Evolutionary conservation across 768 basidiomycete genomes (phyloP).

Genomic region (Rhodosporidiobolus odoratus): DNA sequence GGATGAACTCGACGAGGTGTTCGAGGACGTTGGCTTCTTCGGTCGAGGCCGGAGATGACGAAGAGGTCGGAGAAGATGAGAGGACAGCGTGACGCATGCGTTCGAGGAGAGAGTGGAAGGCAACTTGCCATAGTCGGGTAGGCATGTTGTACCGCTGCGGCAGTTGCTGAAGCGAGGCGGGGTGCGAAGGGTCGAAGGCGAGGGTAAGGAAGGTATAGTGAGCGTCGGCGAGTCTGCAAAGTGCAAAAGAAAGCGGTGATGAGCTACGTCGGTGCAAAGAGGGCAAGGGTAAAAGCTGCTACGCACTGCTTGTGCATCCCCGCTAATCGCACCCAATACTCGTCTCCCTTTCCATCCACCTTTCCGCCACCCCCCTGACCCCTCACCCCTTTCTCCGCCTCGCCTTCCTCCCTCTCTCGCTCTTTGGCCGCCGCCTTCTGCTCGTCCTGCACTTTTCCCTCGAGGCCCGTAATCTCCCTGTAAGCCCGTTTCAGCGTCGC

Average conservation of each 20-base stretch:
- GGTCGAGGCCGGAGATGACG: slow-evolving; percentile 10
- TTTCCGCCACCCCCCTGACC: slow-evolving; percentile 12
- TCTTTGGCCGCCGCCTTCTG: slow-evolving; percentile 65
- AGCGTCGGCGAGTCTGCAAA: slow-evolving; percentile 73
- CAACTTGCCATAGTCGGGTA: slow-evolving; percentile 83
- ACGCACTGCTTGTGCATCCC: slow-evolving; percentile 73
- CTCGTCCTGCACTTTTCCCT: slow-evolving; percentile 69
- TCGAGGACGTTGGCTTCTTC: slow-evolving; percentile 62
- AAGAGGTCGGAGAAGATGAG: slow-evolving; percentile 45
- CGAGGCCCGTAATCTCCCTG: slow-evolving; percentile 71
- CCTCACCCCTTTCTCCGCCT: slow-evolving; percentile 1
- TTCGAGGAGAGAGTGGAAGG: slow-evolving; percentile 84
- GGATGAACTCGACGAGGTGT: slow-evolving; percentile 87
- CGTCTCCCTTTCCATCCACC: slow-evolving; percentile 39
- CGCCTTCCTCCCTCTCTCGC: slow-evolving; percentile 25
- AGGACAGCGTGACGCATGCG: slow-evolving; percentile 79
- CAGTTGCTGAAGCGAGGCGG: slow-evolving; percentile 79
- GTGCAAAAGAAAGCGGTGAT: slow-evolving; percentile 64
- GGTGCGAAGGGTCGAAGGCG: slow-evolving; percentile 77
- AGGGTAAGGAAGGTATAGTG: slow-evolving; percentile 83
- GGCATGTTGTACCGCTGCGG: slow-evolving; percentile 95
- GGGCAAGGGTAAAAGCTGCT: neutral
- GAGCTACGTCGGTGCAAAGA: slow-evolving; percentile 23
- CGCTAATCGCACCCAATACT: slow-evolving; percentile 50
- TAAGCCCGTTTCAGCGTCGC: slow-evolving; percentile 74